These are phyloP conservation scores for Globisporangium cystogenes DNA, from an alignment of 352 stramenopile species.

Conservation along the genomic window DNA sequence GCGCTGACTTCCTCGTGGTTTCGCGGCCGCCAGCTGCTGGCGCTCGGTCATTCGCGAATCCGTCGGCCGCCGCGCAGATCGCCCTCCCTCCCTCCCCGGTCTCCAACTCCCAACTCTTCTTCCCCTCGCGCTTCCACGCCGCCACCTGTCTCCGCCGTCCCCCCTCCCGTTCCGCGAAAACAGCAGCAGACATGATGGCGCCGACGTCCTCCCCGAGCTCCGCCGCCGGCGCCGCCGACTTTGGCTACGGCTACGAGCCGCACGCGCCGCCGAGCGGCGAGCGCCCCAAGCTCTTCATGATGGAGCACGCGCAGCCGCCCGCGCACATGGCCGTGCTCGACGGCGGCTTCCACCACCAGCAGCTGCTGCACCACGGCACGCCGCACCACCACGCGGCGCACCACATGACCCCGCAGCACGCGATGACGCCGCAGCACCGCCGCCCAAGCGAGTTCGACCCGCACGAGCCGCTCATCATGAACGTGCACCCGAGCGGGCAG, in stretches of 20 bases:
- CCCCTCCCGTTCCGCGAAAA: neutral
- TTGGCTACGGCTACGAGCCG: slow-evolving; percentile 7
- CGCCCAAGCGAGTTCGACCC: slow-evolving; percentile 36
- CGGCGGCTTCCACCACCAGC: slow-evolving; percentile 33
- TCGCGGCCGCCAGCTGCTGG: neutral
- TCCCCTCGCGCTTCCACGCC: too few species aligned
- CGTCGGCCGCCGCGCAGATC: neutral
- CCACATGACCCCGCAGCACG: too few species aligned
- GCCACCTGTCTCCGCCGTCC: neutral
- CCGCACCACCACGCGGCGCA: slow-evolving; percentile 64
- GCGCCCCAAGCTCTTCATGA: slow-evolving; percentile 50
- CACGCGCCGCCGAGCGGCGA: slow-evolving; percentile 37
- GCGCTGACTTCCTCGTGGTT: neutral
- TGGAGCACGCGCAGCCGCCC: slow-evolving; percentile 24
- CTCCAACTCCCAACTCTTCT: too few species aligned
- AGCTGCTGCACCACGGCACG: slow-evolving; percentile 24
- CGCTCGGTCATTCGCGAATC: slow-evolving; percentile 1
- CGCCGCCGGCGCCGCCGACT: neutral
- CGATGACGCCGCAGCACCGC: slow-evolving; percentile 34
- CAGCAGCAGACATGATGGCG: neutral
- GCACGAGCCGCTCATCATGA: slow-evolving; percentile 63
- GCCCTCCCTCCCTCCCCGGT: neutral
- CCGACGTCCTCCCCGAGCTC: neutral
- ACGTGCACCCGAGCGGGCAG: slow-evolving; percentile 25
- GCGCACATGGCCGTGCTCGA: slow-evolving; percentile 24